A percentile compares a stretch with the other conserved stretches of the same genome.
phyloP scores from a whole-genome alignment of 805 yeast genomes.

The Candida nemodendra region DNA sequence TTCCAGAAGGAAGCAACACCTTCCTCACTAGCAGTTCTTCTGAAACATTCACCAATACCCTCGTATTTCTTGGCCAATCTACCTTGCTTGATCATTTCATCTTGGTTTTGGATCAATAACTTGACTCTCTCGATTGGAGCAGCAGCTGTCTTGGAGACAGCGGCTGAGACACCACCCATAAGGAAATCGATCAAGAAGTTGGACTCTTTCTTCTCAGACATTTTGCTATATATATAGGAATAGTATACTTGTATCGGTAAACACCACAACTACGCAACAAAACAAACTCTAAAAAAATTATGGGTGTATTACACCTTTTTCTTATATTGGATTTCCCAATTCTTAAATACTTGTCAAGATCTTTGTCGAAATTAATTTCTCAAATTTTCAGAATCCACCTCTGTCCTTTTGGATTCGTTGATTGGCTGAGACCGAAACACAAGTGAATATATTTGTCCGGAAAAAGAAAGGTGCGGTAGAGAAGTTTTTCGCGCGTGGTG shows the following conservation, averaged over 20 bases:
- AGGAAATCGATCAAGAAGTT: slow-evolving; percentile 65
- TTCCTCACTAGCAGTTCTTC: slow-evolving; percentile 89
- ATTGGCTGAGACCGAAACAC: slow-evolving; percentile 12
- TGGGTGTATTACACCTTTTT: slow-evolving; percentile 5
- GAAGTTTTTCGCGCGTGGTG: too few relatives aligned
- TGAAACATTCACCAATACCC: slow-evolving; percentile 94
- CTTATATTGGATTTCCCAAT: slow-evolving; percentile 13
- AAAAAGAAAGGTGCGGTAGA: slow-evolving; percentile 3
- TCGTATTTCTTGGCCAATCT: slow-evolving; percentile 82
- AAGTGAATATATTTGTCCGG: slow-evolving; percentile 2
- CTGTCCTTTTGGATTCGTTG: slow-evolving; percentile 3
- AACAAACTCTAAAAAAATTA: slow-evolving; percentile 5
- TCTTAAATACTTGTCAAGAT: slow-evolving; percentile 23
- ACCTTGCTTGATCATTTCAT: slow-evolving; percentile 97
- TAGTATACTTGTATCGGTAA: slow-evolving; percentile 10
- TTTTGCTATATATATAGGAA: slow-evolving; percentile 20
- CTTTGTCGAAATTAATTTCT: slow-evolving; percentile 16
- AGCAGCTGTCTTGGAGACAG: slow-evolving; percentile 96
- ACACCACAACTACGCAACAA: slow-evolving; percentile 9
- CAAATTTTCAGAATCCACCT: slow-evolving; percentile 10
- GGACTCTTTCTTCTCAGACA: slow-evolving; percentile 40
- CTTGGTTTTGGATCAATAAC: slow-evolving; percentile 95
- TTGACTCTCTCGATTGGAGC: slow-evolving; percentile 98
- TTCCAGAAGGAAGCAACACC: slow-evolving; percentile 96
- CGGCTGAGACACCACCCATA: slow-evolving; percentile 99